Percentiles rank a stretch among this genome's conserved stretches.
Conservation (phyloP, 805 yeast species). For the Hanseniaspora vineae region DNA sequence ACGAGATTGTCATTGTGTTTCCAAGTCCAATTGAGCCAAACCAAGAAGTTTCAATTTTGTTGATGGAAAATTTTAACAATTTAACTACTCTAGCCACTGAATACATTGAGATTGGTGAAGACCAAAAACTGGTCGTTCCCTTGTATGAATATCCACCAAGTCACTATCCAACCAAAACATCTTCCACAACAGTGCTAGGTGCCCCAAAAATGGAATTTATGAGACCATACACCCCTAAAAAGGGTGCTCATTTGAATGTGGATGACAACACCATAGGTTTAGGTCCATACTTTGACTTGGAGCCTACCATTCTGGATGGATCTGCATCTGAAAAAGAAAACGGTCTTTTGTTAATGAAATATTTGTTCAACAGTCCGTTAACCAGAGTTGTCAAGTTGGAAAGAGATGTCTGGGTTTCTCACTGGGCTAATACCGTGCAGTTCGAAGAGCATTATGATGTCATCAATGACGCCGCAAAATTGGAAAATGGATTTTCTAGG, state of each 20-base stretch:
- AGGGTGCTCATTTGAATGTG: background rate
- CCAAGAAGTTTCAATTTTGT: background rate
- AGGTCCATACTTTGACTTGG: background rate
- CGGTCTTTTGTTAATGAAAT: background rate
- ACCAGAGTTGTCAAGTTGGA: background rate
- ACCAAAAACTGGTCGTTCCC: background rate
- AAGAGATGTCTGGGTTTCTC: constrained; percentile 83
- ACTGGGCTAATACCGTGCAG: constrained; percentile 58
- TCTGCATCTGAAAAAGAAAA: background rate
- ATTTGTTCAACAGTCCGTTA: background rate
- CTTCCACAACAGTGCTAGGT: background rate
- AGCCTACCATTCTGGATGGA: background rate
- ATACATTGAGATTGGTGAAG: background rate
- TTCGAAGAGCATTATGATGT: constrained; percentile 81
- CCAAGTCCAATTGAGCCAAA: constrained; percentile 1
- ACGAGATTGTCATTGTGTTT: background rate
- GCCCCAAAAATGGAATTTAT: background rate
- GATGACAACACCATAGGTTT: background rate
- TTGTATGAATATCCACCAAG: background rate
- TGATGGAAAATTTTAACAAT: background rate
- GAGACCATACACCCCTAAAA: background rate
- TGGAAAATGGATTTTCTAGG: constrained; percentile 65
- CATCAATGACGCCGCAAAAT: constrained; percentile 59
- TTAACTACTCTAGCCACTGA: background rate
- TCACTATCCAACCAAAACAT: background rate